Evolutionary conservation across 805 yeast genomes (phyloP), one percentile per base, ranked within the genome.

Genomic region (Saturnispora silvae): DNA sequence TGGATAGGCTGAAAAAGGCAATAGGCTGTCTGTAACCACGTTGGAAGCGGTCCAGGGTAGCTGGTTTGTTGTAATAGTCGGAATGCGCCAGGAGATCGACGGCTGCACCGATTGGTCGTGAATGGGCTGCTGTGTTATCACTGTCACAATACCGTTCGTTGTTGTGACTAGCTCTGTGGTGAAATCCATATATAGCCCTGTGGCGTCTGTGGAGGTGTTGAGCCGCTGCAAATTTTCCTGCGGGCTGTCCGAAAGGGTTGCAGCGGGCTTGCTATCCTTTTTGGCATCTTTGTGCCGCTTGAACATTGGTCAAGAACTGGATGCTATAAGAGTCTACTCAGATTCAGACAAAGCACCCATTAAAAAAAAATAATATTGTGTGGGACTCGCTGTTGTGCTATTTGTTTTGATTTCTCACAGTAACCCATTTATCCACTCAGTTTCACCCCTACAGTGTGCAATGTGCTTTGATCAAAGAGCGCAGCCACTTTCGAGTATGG

Each of bases 21-120:
- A n/a, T n/a, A n/a, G n/a, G n/a, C n/a, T 8, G 33, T 14, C 3
- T 11, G 28, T 11, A 13, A 17, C n/a, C 10, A 22, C 24, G 23
- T 7, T 23, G 6, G 18, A 7, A 10, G 4, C 14, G 18, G 8
- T 11, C 11, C 57, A 43, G 9, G 46, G 44, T 13, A 44, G 23
- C 10, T 34, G 26, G 33, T 44, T 28, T 17, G 47, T 44, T 10
- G 47, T 44, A 9, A 44, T 44, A 1, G 47, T 44, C 14, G 47
- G 45, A 2, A 41, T 30, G n/a, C 38, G 37, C 36, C 40, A 31
- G 4, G 25, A 15, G 5, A 44, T 30, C 3, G 34, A 28, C 1
- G 39, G 43, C 2, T 28, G 31, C 10, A 30, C 20, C 9, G 40
- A 15, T 15, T 33, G 40, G 1, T 23, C 31, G 3, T 26, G 23